phyloP scores from a whole-genome alignment of 2,329 filamentous ascomycete genomes.

The Teratosphaeria zuluensis region DNA sequence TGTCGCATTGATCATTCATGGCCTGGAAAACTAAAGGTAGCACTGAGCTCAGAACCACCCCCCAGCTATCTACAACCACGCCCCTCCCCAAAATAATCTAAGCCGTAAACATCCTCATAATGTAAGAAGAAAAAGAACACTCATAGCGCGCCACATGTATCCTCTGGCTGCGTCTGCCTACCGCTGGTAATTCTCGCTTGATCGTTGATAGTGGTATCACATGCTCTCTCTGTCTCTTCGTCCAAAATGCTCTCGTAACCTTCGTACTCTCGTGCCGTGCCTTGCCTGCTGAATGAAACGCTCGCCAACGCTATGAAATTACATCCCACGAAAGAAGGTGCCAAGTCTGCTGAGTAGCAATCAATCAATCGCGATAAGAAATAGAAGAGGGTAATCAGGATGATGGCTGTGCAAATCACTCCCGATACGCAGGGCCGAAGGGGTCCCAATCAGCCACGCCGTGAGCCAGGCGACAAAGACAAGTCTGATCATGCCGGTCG shows the following conservation, averaged over 20 bases:
- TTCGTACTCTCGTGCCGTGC: neutral
- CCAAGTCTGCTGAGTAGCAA: neutral
- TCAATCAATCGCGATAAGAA: neutral
- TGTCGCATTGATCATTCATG: no score
- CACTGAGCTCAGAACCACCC: neutral
- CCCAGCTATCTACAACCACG: neutral
- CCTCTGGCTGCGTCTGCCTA: neutral
- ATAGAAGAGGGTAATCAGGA: neutral
- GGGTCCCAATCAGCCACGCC: slow-evolving; percentile 10
- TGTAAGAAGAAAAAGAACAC: neutral
- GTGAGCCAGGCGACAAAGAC: slow-evolving; percentile 2
- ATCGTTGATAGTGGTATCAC: neutral
- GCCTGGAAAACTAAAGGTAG: neutral
- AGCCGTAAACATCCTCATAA: neutral
- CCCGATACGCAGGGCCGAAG: slow-evolving; percentile 5
- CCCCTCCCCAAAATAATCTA: neutral
- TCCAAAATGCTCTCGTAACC: neutral
- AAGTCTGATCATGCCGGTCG: neutral
- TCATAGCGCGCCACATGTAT: neutral
- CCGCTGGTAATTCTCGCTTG: neutral
- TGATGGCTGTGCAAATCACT: neutral
- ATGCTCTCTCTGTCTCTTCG: neutral
- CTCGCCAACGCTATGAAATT: neutral
- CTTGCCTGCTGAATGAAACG: neutral
- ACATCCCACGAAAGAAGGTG: neutral